Base-by-base conservation (phyloP, 441 rosid species). In the Manihot esculenta region DNA sequence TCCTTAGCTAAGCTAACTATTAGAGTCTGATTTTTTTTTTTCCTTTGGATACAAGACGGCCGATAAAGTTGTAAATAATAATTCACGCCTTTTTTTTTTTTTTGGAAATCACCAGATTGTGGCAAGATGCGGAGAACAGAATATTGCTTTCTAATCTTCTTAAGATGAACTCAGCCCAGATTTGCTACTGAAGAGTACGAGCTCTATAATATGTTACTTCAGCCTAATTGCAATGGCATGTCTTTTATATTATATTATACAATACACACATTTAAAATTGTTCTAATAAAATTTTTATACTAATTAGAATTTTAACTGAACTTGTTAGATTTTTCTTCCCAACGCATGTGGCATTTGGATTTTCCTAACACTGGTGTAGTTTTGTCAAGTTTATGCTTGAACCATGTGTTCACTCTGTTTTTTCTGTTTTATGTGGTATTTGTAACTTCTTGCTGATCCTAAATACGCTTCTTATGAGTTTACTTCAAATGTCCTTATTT, bases 51-150 rank as follows among this genome's bases (percentile, higher is more conserved):
- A 64, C 50, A 27, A 38, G 18, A 13, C 21, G 20, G 45, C 20
- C 45, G 54, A n/a, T 49, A 10, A 3, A 58, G 10, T 30, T 18
- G 30, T 35, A 2, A 48, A 49, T 50, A 3, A 33, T 18, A 51
- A n/a, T 72, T 71, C 13, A 57, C 15, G 80, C 57, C 60, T 55
- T 77, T 49, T 76, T 17, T 59, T 53, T n/a, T 59, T 33, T 15
- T 75, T 72, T 38, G 65, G 47, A 50, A 68, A 74, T 72, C 50
- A 24, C 66, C 78, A 94, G 99, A 86, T 80, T 95, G 78, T 95
- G 99, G 99, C 98, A 95, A 89, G 99, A 95, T 72, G 88, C 97
- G 14, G 94, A 92, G 84, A 91, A 86, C 78, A 85, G 99, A 82
- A 74, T 72, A 8, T 75, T 89, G 66, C 93, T 95, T 58, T 64